Conservation (phyloP, 768 basidiomycete genomes). For the Russula ochroleuca region DNA sequence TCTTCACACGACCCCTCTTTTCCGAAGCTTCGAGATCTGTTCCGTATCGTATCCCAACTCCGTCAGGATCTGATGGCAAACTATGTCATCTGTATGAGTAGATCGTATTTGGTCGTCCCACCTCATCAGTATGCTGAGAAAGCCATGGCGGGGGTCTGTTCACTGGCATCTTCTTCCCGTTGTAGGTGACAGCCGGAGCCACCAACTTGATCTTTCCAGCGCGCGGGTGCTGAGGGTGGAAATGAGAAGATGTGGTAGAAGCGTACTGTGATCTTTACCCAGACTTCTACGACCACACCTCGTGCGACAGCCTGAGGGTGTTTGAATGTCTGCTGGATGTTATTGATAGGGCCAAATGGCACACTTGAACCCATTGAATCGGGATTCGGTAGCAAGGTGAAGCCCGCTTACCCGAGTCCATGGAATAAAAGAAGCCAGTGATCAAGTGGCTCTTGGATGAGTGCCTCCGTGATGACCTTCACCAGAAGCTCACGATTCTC, state of each 20-base stretch:
- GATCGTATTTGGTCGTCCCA: slow-evolving; percentile 1
- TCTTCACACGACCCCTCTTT: slow-evolving; percentile 22
- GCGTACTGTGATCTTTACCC: slow-evolving; percentile 46
- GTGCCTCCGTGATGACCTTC: slow-evolving; percentile 55
- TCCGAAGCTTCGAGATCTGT: slow-evolving; percentile 19
- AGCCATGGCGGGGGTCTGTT: slow-evolving; percentile 43
- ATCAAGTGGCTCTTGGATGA: slow-evolving; percentile 55
- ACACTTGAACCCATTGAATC: slow-evolving; percentile 48
- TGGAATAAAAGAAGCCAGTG: slow-evolving; percentile 73
- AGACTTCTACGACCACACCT: slow-evolving; percentile 67
- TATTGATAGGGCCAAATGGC: slow-evolving; percentile 89
- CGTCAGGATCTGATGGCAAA: slow-evolving; percentile 13
- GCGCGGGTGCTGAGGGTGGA: slow-evolving; percentile 34
- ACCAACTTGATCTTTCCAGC: slow-evolving; percentile 43
- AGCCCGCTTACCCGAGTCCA: slow-evolving; percentile 66
- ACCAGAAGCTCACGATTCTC: slow-evolving; percentile 68
- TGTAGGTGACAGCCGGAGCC: slow-evolving; percentile 39
- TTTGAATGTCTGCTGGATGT: slow-evolving; percentile 81
- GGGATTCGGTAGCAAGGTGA: neutral
- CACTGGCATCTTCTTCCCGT: slow-evolving; percentile 38
- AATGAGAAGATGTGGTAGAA: neutral
- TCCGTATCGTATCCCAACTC: slow-evolving; percentile 23
- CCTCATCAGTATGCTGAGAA: slow-evolving; percentile 43
- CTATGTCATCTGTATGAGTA: neutral
- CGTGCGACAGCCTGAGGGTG: slow-evolving; percentile 85